Conservation (phyloP, 164 flowering plant genomes). For the grape (Vitis vinifera) region DNA sequence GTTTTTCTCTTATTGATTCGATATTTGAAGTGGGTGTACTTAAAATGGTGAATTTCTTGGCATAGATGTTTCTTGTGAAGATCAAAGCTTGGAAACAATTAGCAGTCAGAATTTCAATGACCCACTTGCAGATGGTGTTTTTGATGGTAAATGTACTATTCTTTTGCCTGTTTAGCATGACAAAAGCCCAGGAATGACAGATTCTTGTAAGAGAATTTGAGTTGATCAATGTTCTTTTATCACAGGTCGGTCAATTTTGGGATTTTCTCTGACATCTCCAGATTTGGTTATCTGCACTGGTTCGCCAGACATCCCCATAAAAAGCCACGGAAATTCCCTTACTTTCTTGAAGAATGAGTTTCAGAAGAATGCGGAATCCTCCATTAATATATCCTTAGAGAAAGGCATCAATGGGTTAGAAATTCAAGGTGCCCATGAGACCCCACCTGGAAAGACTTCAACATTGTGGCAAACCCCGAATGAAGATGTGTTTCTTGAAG, state of each 20-base stretch:
- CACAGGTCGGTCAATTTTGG: constrained; percentile 49
- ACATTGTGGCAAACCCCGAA: constrained; percentile 23
- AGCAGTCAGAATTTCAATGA: too few species aligned
- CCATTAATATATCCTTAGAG: constrained; percentile 63
- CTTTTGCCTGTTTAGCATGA: too few species aligned
- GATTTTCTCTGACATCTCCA: constrained; percentile 62
- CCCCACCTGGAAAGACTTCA: constrained; percentile 24
- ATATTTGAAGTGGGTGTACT: too few species aligned
- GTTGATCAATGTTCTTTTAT: too few species aligned
- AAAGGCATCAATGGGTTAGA: constrained; percentile 51
- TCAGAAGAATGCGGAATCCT: constrained; percentile 17
- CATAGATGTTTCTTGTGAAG: too few species aligned
- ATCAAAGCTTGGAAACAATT: too few species aligned
- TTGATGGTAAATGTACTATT: too few species aligned
- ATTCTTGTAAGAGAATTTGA: too few species aligned
- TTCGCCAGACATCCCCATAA: constrained; percentile 53
- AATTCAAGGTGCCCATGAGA: constrained; percentile 11
- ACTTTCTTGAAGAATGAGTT: constrained; percentile 24
- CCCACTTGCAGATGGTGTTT: too few species aligned
- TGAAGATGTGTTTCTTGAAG: constrained; percentile 27
- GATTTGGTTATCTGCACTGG: constrained; percentile 61
- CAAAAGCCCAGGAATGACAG: too few species aligned
- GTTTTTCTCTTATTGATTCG: too few species aligned
- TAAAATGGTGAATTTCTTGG: too few species aligned
- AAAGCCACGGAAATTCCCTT: constrained; percentile 38